These are phyloP conservation scores for Petunia secreta DNA, from an alignment of 257 asterid genomes.

Conservation along the genomic window DNA sequence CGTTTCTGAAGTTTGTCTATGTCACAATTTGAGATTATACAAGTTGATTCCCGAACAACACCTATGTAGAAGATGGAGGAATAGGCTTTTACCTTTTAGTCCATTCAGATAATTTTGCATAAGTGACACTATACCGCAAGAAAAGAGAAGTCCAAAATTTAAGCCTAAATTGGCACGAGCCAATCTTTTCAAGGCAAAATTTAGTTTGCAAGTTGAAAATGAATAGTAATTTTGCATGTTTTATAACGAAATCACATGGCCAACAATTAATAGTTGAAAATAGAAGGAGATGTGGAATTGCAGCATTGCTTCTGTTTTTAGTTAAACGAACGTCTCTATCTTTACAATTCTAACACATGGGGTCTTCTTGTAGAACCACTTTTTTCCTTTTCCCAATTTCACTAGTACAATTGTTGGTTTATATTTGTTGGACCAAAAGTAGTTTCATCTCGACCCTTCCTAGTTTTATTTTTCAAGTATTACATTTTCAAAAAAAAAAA, in stretches of 20 bases:
- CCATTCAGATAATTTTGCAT: too few relatives aligned
- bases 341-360: background rate
- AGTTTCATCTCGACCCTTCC: background rate
- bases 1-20: too few relatives aligned
- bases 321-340: conserved; percentile 18
- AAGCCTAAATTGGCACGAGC: background rate
- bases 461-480: too few relatives aligned
- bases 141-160: background rate
- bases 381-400: background rate
- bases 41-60: too few relatives aligned
- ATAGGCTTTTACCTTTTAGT: too few relatives aligned
- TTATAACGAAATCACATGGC: background rate
- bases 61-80: too few relatives aligned
- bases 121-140: background rate
- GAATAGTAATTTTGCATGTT: background rate
- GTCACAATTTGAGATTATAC: too few relatives aligned
- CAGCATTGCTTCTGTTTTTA: conserved; percentile 4
- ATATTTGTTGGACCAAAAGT: background rate
- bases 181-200: background rate
- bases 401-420: background rate
- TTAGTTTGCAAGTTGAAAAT: background rate
- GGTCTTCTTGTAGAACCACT: background rate
- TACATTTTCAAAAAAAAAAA: too few relatives aligned
- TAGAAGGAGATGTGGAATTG: background rate
- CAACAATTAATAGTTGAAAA: background rate